phyloP scores from a whole-genome alignment of 2,329 filamentous ascomycete species.

The Rhinocladiella similis region DNA sequence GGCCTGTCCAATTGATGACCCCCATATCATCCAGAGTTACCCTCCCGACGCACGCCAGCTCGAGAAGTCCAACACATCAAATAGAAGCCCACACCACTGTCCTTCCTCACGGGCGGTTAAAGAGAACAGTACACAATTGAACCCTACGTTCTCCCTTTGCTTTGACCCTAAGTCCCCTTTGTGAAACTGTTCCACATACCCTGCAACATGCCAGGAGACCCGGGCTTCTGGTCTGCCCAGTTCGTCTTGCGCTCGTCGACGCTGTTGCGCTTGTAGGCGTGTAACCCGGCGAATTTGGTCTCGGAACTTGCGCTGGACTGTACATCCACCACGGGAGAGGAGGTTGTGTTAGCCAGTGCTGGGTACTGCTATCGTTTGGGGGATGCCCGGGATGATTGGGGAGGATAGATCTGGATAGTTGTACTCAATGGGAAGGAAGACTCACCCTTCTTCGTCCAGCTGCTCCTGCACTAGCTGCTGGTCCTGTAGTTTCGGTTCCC shows the following conservation, averaged over 20 bases:
- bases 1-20: too few species aligned
- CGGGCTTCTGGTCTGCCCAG: constrained; percentile 26
- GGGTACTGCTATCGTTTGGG: too few species aligned
- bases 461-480: constrained; percentile 9
- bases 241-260: constrained; percentile 21
- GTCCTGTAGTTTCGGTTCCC: constrained; percentile 1
- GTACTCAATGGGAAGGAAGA: background rate
- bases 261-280: constrained; percentile 22
- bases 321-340: background rate
- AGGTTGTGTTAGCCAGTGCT: background rate
- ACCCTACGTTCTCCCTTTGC: too few species aligned
- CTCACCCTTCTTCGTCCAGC: constrained; percentile 27
- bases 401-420: background rate
- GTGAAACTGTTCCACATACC: constrained; percentile 30
- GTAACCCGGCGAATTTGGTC: constrained; percentile 26
- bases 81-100: too few species aligned
- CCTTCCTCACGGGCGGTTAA: too few species aligned
- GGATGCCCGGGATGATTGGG: too few species aligned
- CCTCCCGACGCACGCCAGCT: too few species aligned
- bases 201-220: constrained; percentile 23
- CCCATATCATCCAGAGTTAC: too few species aligned
- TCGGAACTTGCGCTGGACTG: constrained; percentile 14
- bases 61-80: too few species aligned
- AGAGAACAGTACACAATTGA: too few species aligned
- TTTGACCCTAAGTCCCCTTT: constrained; percentile 33